Conservation (phyloP, 805 yeast species). For the Kluyveromyces lactis region DNA sequence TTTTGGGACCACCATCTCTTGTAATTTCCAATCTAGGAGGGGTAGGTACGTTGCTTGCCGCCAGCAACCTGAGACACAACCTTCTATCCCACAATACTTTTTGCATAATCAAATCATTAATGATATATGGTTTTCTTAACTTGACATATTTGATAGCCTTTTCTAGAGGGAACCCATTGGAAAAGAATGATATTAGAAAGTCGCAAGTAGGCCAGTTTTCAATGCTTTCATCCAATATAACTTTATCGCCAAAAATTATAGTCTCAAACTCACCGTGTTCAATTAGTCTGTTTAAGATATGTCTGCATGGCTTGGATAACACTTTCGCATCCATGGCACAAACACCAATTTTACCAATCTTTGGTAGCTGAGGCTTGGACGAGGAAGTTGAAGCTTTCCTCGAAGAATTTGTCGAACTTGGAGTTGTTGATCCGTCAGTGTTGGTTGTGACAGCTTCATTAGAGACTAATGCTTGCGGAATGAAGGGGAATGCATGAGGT, state of each 20-base stretch:
- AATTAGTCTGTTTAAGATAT: constrained; percentile 76
- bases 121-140: constrained; percentile 78
- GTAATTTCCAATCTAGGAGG: constrained; percentile 84
- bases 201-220: constrained; percentile 99
- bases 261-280: constrained; percentile 96
- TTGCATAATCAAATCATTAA: constrained; percentile 86
- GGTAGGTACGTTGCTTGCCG: constrained; percentile 78
- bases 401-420: constrained; percentile 21
- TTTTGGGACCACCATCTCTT: constrained; percentile 93
- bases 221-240: constrained; percentile 81
- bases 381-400: constrained; percentile 22
- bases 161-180: constrained; percentile 93
- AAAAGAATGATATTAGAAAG: constrained; percentile 84
- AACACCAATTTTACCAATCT: constrained; percentile 90
- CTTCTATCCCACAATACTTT: constrained; percentile 97
- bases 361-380: constrained; percentile 41
- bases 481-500: not conserved
- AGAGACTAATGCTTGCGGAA: constrained; percentile 1
- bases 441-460: not conserved
- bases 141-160: constrained; percentile 89
- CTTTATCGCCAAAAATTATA: constrained; percentile 94
- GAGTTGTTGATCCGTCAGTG: constrained; percentile 7
- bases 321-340: constrained; percentile 99
- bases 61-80: constrained; percentile 68
- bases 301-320: constrained; percentile 89